Evolutionary conservation across 305 asterid genomes (phyloP), one percentile per base, ranked within the genome.

Genomic region (Rubia balearica): DNA sequence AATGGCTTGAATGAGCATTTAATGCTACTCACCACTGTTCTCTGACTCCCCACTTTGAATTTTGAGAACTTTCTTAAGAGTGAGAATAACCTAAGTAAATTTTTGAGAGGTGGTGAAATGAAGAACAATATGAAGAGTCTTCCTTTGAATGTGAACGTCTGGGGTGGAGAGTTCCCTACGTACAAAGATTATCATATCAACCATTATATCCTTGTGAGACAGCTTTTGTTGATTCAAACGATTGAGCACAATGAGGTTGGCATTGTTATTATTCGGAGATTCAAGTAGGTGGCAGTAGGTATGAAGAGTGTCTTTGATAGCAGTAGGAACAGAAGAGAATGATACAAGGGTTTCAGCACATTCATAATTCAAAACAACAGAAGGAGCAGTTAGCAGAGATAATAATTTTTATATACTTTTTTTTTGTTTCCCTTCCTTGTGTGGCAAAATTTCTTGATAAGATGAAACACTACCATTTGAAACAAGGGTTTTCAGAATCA

Each of bases 311-410:
- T 97, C 96, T 78, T 87, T 86, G 74, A 93, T 87, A 72, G 97
- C 98, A 4, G 96, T 89, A 53, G 98, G 98, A 62, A 97, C 97
- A 76, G 96, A 89, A 43, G 97, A 91, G 83, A 93, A 76, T 24
- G 96, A 88, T 71, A 93, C 95, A 61, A 93, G 96, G 76, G 97
- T 93, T 73, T 97, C 97, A 48, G 98, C 97, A 86, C 98, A 91
- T 83, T 93, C 98, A 72, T 85, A 93, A 49, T 88, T 83, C 61
- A 93, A 97, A 66, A 92, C 96, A 71, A 97, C 95, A 19, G 97
- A 91, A 75, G 96, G 96, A 51, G 94, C 88, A 53, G 53, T 86
- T 73, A 91, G 85, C 68, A 93, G 80, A 67, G 98, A 91, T 71
- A 64, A 93, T 93, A 76, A 89, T 91, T 87, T 83, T 91, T 51